These are phyloP conservation scores for Gnaphalium uliginosum DNA, from an alignment of 129 eudicot genomes.

Conservation along the genomic window DNA sequence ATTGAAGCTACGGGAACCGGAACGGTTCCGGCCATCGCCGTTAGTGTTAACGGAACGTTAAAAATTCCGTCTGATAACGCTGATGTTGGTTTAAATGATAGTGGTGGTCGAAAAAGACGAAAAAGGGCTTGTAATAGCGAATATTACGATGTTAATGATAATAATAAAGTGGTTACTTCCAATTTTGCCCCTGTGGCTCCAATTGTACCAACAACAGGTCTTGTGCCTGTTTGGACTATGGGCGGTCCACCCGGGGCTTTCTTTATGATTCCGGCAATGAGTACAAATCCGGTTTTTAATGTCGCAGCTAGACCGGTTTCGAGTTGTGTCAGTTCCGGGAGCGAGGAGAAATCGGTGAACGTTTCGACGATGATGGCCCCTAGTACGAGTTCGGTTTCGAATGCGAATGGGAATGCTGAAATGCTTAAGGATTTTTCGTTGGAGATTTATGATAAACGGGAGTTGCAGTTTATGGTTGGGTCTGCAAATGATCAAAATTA, in stretches of 20 bases:
- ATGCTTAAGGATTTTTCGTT: slow-evolving; percentile 46
- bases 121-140: slow-evolving; percentile 62
- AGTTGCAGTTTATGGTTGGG: slow-evolving; percentile 36
- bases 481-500: slow-evolving; percentile 21
- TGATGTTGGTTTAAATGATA: not conserved
- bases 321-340: slow-evolving; percentile 38
- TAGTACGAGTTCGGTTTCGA: slow-evolving; percentile 37
- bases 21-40: slow-evolving; percentile 89
- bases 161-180: slow-evolving; percentile 25
- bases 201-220: slow-evolving; percentile 51
- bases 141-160: slow-evolving; percentile 51
- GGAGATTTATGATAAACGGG: slow-evolving; percentile 38
- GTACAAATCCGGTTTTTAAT: slow-evolving; percentile 59
- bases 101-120: slow-evolving; percentile 35
- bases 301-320: slow-evolving; percentile 56
- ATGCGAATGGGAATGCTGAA: slow-evolving; percentile 9
- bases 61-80: slow-evolving; percentile 64
- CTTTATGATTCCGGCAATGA: slow-evolving; percentile 64
- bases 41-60: slow-evolving; percentile 74
- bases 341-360: slow-evolving; percentile 1
- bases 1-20: slow-evolving; percentile 91
- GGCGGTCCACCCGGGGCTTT: slow-evolving; percentile 44
- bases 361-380: slow-evolving; percentile 32
- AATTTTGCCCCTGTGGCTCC: slow-evolving; percentile 71
- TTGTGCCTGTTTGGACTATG: slow-evolving; percentile 71